Conservation (phyloP, 352 stramenopile genomes). For the Phytophthora ohioensis region DNA sequence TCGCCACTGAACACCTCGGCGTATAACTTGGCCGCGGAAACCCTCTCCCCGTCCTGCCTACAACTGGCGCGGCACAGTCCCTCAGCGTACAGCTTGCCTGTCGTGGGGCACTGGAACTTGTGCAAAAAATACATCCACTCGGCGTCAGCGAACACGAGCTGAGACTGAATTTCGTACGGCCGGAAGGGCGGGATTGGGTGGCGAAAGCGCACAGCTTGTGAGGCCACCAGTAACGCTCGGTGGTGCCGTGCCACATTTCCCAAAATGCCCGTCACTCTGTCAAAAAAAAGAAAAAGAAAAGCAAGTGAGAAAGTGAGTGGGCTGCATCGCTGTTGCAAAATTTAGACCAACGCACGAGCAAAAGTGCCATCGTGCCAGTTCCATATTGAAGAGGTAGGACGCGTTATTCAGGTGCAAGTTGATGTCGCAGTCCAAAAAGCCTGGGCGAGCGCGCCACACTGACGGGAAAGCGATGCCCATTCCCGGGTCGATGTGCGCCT, state of each 20-base stretch:
- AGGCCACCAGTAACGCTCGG: constrained; percentile 65
- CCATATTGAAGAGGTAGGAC: constrained; percentile 83
- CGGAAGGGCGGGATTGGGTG: constrained; percentile 65
- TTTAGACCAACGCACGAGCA: constrained; percentile 62
- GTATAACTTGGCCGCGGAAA: constrained; percentile 42
- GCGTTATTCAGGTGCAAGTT: constrained; percentile 90
- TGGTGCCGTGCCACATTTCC: constrained; percentile 57
- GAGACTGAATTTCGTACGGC: constrained; percentile 65
- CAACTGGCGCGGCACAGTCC: constrained; percentile 53
- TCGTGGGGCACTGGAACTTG: constrained; percentile 67
- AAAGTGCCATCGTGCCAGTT: constrained; percentile 87
- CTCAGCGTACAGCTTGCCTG: constrained; percentile 67
- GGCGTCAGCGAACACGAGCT: constrained; percentile 56
- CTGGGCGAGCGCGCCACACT: constrained; percentile 73
- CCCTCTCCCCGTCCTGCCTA: constrained; percentile 20
- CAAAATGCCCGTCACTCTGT: constrained; percentile 60
- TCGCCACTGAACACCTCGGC: constrained; percentile 38
- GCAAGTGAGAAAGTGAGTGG: constrained; percentile 4
- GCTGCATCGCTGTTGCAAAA: neutral
- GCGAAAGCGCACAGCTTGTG: constrained; percentile 66
- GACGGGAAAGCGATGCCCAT: constrained; percentile 75
- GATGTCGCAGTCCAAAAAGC: constrained; percentile 82
- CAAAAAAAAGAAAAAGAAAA: constrained; percentile 5
- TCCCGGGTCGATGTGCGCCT: constrained; percentile 54
- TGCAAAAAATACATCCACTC: constrained; percentile 71